phyloP scores from a whole-genome alignment of 1,284 basidiomycete genomes.

The Cryptococcus jaspeensis region DNA sequence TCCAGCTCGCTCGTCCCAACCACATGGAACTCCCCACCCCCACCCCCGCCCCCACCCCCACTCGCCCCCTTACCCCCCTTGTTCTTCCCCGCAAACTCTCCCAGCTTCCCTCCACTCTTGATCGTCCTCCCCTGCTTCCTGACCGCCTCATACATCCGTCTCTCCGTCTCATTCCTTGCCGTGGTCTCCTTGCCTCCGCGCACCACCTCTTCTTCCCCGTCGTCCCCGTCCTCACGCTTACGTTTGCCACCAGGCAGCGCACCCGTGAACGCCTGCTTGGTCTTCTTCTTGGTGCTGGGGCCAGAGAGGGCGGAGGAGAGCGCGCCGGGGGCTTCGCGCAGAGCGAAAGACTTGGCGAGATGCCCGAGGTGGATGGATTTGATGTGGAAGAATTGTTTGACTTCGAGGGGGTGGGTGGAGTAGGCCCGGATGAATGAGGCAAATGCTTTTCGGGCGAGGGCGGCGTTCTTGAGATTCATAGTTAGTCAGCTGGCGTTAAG shows the following conservation, averaged over 20 bases:
- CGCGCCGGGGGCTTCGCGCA: constrained; percentile 84
- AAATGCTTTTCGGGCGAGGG: constrained; percentile 80
- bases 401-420: constrained; percentile 91
- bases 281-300: constrained; percentile 50
- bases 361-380: constrained; percentile 92
- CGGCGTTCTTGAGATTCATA: constrained; percentile 62
- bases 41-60: constrained; percentile 53
- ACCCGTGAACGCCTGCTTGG: constrained; percentile 38
- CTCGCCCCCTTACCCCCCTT: constrained; percentile 59
- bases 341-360: constrained; percentile 91
- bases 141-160: constrained; percentile 83
- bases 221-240: constrained; percentile 30
- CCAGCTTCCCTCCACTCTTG: constrained; percentile 77
- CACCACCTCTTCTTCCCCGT: constrained; percentile 53
- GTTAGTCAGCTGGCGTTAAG: background rate
- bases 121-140: constrained; percentile 76
- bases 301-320: constrained; percentile 52
- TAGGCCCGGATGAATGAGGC: constrained; percentile 93
- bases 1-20: constrained; percentile 67
- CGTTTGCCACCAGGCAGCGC: constrained; percentile 8
- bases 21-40: constrained; percentile 74
- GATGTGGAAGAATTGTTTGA: constrained; percentile 95
- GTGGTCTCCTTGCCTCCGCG: constrained; percentile 43
- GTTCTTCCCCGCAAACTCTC: constrained; percentile 71
- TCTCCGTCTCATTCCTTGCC: constrained; percentile 63